These are phyloP conservation scores for Pythium folliculosum DNA, from an alignment of 352 stramenopile species.

Conservation along the genomic window DNA sequence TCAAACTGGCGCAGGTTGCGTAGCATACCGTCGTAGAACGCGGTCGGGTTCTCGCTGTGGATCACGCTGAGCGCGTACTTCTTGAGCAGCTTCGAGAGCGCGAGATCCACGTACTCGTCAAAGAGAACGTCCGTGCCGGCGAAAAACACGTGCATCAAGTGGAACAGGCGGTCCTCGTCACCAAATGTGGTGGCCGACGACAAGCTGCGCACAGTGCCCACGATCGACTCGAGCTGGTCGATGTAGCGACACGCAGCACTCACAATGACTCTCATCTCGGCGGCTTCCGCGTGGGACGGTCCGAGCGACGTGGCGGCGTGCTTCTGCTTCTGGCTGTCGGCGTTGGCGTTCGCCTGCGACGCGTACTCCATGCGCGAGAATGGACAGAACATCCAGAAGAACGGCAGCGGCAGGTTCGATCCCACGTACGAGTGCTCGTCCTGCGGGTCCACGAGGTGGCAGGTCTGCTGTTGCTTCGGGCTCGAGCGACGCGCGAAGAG, in stretches of 20 bases:
- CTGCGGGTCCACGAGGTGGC: conserved; percentile 59
- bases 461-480: conserved; percentile 45
- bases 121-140: conserved; percentile 70
- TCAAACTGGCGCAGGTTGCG: conserved; percentile 55
- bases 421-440: conserved; percentile 51
- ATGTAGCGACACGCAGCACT: conserved; percentile 68
- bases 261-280: conserved; percentile 76
- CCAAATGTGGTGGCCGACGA: conserved; percentile 21
- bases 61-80: conserved; percentile 41
- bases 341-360: conserved; percentile 24
- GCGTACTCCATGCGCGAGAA: conserved; percentile 69
- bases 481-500: conserved; percentile 31
- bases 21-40: conserved; percentile 49
- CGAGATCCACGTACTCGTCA: conserved; percentile 59
- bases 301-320: conserved; percentile 15
- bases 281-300: conserved; percentile 50
- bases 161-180: conserved; percentile 74
- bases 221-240: conserved; percentile 48
- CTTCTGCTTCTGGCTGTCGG: conserved; percentile 14
- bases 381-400: conserved; percentile 70
- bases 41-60: conserved; percentile 9
- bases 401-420: conserved; percentile 62
- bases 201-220: conserved; percentile 21
- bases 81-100: conserved; percentile 47
- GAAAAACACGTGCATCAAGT: conserved; percentile 76